Evolutionary conservation across 805 yeast species (phyloP).

Genomic region (Tetrapisispora taiwanensis): DNA sequence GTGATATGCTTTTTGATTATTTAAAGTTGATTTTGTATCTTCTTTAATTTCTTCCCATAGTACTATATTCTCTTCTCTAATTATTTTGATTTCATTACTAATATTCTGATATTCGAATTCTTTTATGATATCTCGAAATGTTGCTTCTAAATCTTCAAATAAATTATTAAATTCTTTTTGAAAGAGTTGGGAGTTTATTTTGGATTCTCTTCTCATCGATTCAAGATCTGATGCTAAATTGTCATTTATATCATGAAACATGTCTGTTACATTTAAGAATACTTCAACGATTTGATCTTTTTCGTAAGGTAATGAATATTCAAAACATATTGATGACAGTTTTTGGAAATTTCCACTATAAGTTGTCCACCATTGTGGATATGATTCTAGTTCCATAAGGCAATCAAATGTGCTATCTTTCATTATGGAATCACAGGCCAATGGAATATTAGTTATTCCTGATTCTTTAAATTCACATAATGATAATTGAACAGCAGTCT

Average conservation of each 20-base stretch:
- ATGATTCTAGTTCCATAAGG: conserved; percentile 32
- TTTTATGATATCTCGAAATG: conserved; percentile 4
- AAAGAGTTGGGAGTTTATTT: conserved; percentile 6
- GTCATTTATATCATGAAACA: conserved; percentile 17
- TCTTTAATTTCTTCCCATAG: conserved; percentile 3
- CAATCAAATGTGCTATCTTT: conserved; percentile 30
- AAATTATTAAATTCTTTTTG: conserved; percentile 3
- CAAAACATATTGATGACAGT: conserved; percentile 43
- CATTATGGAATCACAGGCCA: conserved; percentile 4
- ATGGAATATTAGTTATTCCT: conserved; percentile 26
- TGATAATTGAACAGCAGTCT: conserved; percentile 39
- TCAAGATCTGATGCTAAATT: conserved; percentile 7
- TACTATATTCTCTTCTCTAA: conserved; percentile 7
- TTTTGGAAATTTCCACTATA: conserved; percentile 56
- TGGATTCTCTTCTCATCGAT: conserved; percentile 5
- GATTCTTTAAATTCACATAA: conserved; percentile 47
- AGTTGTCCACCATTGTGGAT: conserved; percentile 64
- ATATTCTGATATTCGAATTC: conserved; percentile 2
- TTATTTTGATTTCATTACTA: conserved; percentile 1
- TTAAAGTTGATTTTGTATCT: background rate
- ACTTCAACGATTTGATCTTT: conserved; percentile 40
- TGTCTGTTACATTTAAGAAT: conserved; percentile 38
- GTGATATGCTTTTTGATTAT: background rate
- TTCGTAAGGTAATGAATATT: conserved; percentile 41
- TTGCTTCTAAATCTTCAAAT: conserved; percentile 4